phyloP scores from a whole-genome alignment of 768 basidiomycete genomes.

The Lentinula sp. region DNA sequence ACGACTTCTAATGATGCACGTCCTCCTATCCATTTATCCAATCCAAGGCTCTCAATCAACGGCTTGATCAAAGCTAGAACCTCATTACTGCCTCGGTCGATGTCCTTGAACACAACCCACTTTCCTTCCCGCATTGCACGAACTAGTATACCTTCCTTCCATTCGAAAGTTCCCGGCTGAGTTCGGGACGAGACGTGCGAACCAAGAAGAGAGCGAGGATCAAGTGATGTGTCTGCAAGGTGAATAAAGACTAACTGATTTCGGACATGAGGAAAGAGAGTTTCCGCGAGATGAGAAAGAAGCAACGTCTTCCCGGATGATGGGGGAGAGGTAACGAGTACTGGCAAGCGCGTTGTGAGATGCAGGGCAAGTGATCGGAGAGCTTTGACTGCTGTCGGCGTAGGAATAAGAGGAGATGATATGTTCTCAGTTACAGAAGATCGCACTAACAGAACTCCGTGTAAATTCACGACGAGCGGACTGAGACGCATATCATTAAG shows the following conservation, averaged over 20 bases:
- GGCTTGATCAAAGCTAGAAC: slow-evolving; percentile 85
- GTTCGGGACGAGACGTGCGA: slow-evolving; percentile 86
- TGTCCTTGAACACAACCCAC: slow-evolving; percentile 91
- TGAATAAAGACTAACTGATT: slow-evolving; percentile 83
- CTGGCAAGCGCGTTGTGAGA: slow-evolving; percentile 65
- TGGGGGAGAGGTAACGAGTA: slow-evolving; percentile 77
- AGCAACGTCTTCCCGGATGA: slow-evolving; percentile 86
- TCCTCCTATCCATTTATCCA: slow-evolving; percentile 72
- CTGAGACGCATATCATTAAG: slow-evolving; percentile 25
- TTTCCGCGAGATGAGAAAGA: slow-evolving; percentile 66
- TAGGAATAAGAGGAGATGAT: slow-evolving; percentile 48
- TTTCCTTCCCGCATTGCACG: slow-evolving; percentile 85
- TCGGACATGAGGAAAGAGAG: slow-evolving; percentile 50
- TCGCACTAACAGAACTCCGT: slow-evolving; percentile 64
- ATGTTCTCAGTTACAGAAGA: slow-evolving; percentile 18
- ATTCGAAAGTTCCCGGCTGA: slow-evolving; percentile 85
- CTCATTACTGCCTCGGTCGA: slow-evolving; percentile 87
- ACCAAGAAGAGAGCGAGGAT: slow-evolving; percentile 88
- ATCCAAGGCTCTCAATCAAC: slow-evolving; percentile 66
- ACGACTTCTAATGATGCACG: slow-evolving; percentile 67
- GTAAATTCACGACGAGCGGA: slow-evolving; percentile 50
- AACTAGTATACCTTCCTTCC: slow-evolving; percentile 92
- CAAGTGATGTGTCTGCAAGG: slow-evolving; percentile 91
- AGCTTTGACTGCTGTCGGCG: slow-evolving; percentile 51
- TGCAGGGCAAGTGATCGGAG: slow-evolving; percentile 60